Evolutionary conservation across 106 monocot genomes (phyloP).

Genomic region (Vanilla planifolia): DNA sequence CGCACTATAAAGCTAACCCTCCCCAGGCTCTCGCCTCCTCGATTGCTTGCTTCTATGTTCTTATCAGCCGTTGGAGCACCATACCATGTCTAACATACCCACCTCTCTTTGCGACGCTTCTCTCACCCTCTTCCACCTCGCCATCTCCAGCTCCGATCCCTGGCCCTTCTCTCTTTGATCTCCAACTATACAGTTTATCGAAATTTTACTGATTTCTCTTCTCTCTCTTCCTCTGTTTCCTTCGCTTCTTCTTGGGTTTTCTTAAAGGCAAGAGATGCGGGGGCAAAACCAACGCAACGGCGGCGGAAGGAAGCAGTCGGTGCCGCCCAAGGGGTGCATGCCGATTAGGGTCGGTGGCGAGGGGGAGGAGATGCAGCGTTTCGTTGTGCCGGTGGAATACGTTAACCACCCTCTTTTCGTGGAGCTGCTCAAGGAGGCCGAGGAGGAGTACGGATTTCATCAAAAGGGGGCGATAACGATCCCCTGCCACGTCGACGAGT

Average conservation of each 20-base stretch:
- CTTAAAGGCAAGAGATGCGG: background rate
- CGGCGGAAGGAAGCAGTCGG: too few species aligned
- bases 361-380: slow-evolving; percentile 26
- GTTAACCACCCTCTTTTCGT: slow-evolving; percentile 43
- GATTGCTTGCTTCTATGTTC: too few species aligned
- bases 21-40: too few species aligned
- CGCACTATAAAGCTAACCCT: too few species aligned
- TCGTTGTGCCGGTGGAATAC: slow-evolving; percentile 41
- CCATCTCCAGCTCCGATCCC: slow-evolving; percentile 47
- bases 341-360: slow-evolving; percentile 35
- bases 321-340: slow-evolving; percentile 35
- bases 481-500: slow-evolving; percentile 38
- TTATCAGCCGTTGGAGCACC: too few species aligned
- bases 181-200: background rate
- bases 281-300: background rate
- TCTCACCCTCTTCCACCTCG: slow-evolving; percentile 40
- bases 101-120: slow-evolving; percentile 34
- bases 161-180: slow-evolving; percentile 39
- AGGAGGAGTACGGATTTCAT: slow-evolving; percentile 45
- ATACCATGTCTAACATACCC: slow-evolving; percentile 48
- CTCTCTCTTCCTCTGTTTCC: background rate
- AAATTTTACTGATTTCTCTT: too few species aligned
- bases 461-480: slow-evolving; percentile 40
- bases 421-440: slow-evolving; percentile 37
- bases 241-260: background rate